Percentiles rank a stretch among this genome's conserved stretches.
Conservation (phyloP, 1,284 basidiomycete species). For the Cryptococcus maquisensis region DNA sequence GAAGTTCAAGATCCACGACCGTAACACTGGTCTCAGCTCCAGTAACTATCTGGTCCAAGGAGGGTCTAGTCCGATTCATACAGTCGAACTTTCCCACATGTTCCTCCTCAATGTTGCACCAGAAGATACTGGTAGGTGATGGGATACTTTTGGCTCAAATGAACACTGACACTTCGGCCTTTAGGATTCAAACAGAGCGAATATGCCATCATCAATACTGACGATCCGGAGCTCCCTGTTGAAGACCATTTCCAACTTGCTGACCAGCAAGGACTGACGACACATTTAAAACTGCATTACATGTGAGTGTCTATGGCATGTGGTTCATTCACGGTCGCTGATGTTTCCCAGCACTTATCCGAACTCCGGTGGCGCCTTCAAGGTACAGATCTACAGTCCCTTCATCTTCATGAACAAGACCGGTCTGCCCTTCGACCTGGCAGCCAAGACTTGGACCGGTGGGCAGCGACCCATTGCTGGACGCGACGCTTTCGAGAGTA, state of each 20-base stretch:
- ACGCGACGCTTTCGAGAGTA: conserved; percentile 52
- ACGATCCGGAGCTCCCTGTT: conserved; percentile 63
- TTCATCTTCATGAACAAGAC: conserved; percentile 94
- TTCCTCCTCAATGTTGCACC: conserved; percentile 86
- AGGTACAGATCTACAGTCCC: conserved; percentile 92
- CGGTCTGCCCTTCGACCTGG: conserved; percentile 73
- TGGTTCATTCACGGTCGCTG: background rate
- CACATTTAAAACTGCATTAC: conserved; percentile 83
- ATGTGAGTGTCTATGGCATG: conserved; percentile 55
- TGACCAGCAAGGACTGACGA: conserved; percentile 71
- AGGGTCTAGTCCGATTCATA: conserved; percentile 94
- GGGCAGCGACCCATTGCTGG: conserved; percentile 81
- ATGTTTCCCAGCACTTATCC: conserved; percentile 62
- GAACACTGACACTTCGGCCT: background rate
- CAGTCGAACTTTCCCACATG: conserved; percentile 89
- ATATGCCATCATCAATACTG: conserved; percentile 95
- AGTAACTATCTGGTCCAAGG: conserved; percentile 89
- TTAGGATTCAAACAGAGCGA: conserved; percentile 71
- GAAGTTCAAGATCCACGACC: conserved; percentile 94
- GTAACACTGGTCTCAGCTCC: conserved; percentile 76
- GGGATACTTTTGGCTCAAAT: background rate
- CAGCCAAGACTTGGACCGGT: conserved; percentile 68
- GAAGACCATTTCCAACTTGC: conserved; percentile 55
- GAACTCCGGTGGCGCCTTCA: conserved; percentile 95
- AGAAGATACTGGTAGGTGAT: conserved; percentile 72